These are phyloP conservation scores for Persicaria tinctoria DNA, from an alignment of 148 eudicot species.

Conservation along the genomic window DNA sequence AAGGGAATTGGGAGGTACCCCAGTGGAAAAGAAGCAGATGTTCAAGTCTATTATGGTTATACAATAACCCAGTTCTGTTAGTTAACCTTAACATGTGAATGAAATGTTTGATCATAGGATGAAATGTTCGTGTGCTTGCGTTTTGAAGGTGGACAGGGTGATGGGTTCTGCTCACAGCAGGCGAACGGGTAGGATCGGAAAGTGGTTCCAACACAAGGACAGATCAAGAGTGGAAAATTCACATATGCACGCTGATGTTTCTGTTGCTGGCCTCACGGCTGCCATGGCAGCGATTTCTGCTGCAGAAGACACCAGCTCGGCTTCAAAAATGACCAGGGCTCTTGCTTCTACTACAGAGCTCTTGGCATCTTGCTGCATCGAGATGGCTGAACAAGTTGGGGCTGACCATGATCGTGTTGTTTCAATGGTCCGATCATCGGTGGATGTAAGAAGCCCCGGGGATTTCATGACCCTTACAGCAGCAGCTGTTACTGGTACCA, in stretches of 20 bases:
- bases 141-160: conserved; percentile 30
- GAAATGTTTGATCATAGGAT: not conserved
- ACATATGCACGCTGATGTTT: conserved; percentile 54
- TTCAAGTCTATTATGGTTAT: conserved; percentile 69
- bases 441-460: conserved; percentile 52
- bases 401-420: conserved; percentile 59
- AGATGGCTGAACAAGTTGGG: conserved; percentile 67
- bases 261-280: conserved; percentile 71
- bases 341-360: conserved; percentile 83
- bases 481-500: conserved; percentile 82
- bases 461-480: conserved; percentile 85
- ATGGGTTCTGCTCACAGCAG: conserved; percentile 18
- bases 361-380: conserved; percentile 77
- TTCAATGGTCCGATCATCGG: conserved; percentile 61
- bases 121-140: not conserved
- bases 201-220: conserved; percentile 56
- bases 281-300: conserved; percentile 66
- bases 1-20: conserved; percentile 21
- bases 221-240: conserved; percentile 68
- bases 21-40: conserved; percentile 43
- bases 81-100: not conserved
- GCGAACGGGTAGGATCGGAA: conserved; percentile 40
- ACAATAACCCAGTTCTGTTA: conserved; percentile 70
- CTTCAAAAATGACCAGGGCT: conserved; percentile 56
- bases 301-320: conserved; percentile 29